Percentiles rank a stretch among this genome's conserved stretches.
phyloP scores from a whole-genome alignment of 345 rosid species.

The Linum tenue region DNA sequence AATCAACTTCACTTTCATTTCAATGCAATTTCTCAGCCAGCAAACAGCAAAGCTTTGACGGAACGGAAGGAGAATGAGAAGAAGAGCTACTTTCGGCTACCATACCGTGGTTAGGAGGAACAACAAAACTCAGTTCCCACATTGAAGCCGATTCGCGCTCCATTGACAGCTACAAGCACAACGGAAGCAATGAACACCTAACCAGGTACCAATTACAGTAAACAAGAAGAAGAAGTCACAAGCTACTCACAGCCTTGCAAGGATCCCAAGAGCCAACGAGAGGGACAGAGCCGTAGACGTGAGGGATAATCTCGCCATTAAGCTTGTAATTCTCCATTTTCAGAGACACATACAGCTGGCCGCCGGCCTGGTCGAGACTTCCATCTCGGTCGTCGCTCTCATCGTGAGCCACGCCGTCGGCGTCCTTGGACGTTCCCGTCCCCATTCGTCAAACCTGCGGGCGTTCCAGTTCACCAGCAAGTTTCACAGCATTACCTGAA shows the following conservation, averaged over 20 bases:
- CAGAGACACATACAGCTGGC: conserved; percentile 78
- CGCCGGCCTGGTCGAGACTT: conserved; percentile 58
- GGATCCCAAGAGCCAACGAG: conserved; percentile 95
- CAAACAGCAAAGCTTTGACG: conserved; percentile 8
- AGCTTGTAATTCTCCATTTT: conserved; percentile 79
- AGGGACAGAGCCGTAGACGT: conserved; percentile 84
- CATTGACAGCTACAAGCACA: conserved; percentile 51
- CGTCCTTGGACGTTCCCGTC: conserved; percentile 52
- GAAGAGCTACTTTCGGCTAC: neutral
- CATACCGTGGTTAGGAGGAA: conserved; percentile 92
- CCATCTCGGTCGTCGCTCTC: conserved; percentile 37
- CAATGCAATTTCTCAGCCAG: neutral
- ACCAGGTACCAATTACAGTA: neutral
- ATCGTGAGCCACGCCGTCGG: conserved; percentile 35
- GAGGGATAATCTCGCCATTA: conserved; percentile 81
- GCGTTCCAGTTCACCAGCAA: neutral
- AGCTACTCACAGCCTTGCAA: conserved; percentile 58
- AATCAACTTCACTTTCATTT: neutral
- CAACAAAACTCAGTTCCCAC: conserved; percentile 92
- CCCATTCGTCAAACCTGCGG: conserved; percentile 40
- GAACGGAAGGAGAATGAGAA: neutral
- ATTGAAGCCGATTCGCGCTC: conserved; percentile 84
- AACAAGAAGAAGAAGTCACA: neutral
- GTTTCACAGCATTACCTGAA: neutral
- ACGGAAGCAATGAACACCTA: neutral